Conservation (phyloP, 2,329 filamentous ascomycete species). For the Plenodomus lindquistii region DNA sequence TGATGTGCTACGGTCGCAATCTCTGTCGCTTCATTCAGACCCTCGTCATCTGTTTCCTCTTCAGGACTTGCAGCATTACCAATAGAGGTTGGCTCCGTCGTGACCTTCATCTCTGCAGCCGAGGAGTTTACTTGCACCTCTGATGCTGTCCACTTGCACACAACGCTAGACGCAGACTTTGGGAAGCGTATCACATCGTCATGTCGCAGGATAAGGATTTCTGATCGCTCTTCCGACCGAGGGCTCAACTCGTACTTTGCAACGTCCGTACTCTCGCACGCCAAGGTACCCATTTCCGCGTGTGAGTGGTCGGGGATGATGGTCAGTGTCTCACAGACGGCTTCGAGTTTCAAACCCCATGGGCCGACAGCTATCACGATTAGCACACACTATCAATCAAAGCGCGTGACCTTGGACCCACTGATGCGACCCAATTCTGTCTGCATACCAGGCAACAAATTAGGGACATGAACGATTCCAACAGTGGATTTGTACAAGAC, state of each 20-base stretch:
- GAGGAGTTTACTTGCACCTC: constrained; percentile 41
- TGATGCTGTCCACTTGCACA: constrained; percentile 18
- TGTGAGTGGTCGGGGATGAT: constrained; percentile 18
- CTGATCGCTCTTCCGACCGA: constrained; percentile 10
- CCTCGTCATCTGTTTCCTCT: constrained; percentile 32
- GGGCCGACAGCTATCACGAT: constrained; percentile 14
- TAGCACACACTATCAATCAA: neutral
- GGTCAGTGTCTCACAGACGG: constrained; percentile 18
- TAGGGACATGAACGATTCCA: constrained; percentile 3
- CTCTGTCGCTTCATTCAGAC: constrained; percentile 21
- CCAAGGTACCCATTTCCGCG: neutral
- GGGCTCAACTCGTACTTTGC: constrained; percentile 23
- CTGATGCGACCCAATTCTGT: constrained; percentile 22
- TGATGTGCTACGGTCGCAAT: constrained; percentile 18
- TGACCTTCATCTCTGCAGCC: constrained; percentile 16
- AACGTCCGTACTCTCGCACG: neutral
- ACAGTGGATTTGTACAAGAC: neutral
- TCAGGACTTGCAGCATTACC: constrained; percentile 12
- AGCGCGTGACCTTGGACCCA: constrained; percentile 4
- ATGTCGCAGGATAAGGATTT: constrained; percentile 36
- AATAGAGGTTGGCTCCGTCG: constrained; percentile 1
- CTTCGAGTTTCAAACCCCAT: constrained; percentile 32
- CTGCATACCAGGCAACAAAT: neutral
- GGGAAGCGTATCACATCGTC: constrained; percentile 28
- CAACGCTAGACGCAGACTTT: constrained; percentile 9